Evolutionary conservation across 768 basidiomycete genomes (phyloP).

Genomic region (Exsudoporus frostii): DNA sequence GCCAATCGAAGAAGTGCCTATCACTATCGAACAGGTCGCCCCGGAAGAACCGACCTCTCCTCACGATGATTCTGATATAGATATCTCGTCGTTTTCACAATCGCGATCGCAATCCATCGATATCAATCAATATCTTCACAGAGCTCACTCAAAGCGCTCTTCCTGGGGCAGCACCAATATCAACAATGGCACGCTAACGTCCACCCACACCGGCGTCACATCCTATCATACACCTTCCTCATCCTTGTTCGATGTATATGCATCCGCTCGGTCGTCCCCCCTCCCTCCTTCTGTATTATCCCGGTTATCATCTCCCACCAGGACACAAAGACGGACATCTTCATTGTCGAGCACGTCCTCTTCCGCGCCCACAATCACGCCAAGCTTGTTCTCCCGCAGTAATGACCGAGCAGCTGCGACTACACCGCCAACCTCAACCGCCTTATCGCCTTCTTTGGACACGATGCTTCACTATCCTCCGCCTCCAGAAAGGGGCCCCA

Average conservation of each 20-base stretch:
- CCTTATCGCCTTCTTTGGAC: slow-evolving; percentile 9
- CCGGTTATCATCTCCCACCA: slow-evolving; percentile 26
- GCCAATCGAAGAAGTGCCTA: slow-evolving; percentile 8
- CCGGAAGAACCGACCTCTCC: slow-evolving; percentile 15
- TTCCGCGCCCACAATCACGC: slow-evolving; percentile 56
- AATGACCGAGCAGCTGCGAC: slow-evolving; percentile 16
- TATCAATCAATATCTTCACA: slow-evolving; percentile 26
- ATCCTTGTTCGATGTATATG: slow-evolving; percentile 62
- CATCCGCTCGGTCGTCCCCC: slow-evolving; percentile 61
- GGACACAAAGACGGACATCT: slow-evolving; percentile 37
- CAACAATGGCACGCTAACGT: slow-evolving; percentile 51
- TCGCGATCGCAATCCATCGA: slow-evolving; percentile 21
- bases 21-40: slow-evolving; percentile 8
- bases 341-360: slow-evolving; percentile 33
- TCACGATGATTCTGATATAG: slow-evolving; percentile 4
- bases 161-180: slow-evolving; percentile 44
- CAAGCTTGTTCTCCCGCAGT: slow-evolving; percentile 48
- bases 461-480: slow-evolving; percentile 11
- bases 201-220: slow-evolving; percentile 54
- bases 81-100: slow-evolving; percentile 22
- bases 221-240: slow-evolving; percentile 79
- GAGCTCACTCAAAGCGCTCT: slow-evolving; percentile 38
- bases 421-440: slow-evolving; percentile 18
- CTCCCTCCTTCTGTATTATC: slow-evolving; percentile 35
- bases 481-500: slow-evolving; percentile 51